Base-by-base conservation (phyloP, 2,329 filamentous ascomycete species). In the Zymoseptoria passerinii region DNA sequence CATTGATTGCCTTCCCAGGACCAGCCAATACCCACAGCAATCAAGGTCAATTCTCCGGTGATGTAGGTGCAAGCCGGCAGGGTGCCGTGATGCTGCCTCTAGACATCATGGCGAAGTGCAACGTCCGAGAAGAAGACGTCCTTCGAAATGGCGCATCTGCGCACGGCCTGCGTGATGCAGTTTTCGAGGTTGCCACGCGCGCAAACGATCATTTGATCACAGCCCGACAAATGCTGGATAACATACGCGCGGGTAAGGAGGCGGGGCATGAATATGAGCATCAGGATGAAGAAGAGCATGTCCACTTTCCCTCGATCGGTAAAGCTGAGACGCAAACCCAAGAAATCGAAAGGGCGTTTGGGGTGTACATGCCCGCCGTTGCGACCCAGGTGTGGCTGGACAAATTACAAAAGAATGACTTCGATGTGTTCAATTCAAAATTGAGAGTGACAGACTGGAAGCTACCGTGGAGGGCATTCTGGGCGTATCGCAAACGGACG, bases 141-240 rank as follows among this genome's bases (percentile, higher is more conserved):
- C 89, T 95, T 60, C 83, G 92, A 8, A 80, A 85, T 49, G 92
- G 92, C 0, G 85, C 88, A 0, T 76, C 83, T n/a, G 92, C 92
- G 0, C 79, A 84, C 0, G 92, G 92, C 0, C 79, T 97, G 18
- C 85, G 88, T 61, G 92, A 99, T 73, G 92, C 92, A 3, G 84
- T 97, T 0, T 99, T 97, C 74, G 82, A 84, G 3, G 90, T 99
- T 13, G 94, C 94, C 0, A 99, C 94, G 0, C 83, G 92, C 44
- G 94, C 94, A 6, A 95, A 95, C 69, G 94, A 99, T 71, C 94
- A 99, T 74, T 78, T 99, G 35, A 95, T 96, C 65, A 97, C 92
- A 0, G 92, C 89, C 1, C 81, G 91, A 59, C 90, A 96, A 72
- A 96, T 99, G 91, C 74, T 97, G 60, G 86, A 85, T 68, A 90